Conservation (phyloP, 2,329 filamentous ascomycete species). For the Mycogone perniciosa region DNA sequence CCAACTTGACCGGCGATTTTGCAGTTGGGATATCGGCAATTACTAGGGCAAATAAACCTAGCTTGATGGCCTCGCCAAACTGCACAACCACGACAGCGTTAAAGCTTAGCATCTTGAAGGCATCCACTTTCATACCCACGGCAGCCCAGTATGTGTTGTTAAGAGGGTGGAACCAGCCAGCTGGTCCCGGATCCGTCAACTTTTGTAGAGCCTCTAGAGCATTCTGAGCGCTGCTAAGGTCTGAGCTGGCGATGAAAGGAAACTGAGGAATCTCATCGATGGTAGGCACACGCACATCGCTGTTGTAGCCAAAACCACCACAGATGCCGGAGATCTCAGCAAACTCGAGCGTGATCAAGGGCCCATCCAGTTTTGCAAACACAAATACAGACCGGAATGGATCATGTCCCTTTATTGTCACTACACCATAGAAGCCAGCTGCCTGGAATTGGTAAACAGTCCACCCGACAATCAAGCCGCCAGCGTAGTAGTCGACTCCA, state of each 20-base stretch:
- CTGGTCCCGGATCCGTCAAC: slow-evolving; percentile 1
- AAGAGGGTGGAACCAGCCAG: slow-evolving; percentile 26
- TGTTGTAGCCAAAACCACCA: slow-evolving; percentile 37
- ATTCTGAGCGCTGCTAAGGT: not conserved
- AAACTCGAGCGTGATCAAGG: slow-evolving; percentile 31
- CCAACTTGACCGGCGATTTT: slow-evolving; percentile 19
- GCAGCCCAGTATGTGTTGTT: slow-evolving; percentile 32
- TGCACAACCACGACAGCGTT: slow-evolving; percentile 31
- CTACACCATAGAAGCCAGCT: slow-evolving; percentile 32
- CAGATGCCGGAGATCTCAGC: slow-evolving; percentile 30
- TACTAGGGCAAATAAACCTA: slow-evolving; percentile 30
- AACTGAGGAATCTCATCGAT: slow-evolving; percentile 14
- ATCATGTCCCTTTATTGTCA: slow-evolving; percentile 10
- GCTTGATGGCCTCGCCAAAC: slow-evolving; percentile 23
- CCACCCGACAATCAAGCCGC: slow-evolving; percentile 31
- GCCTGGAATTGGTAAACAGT: slow-evolving; percentile 32
- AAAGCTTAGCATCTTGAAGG: slow-evolving; percentile 32
- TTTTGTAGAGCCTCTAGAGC: slow-evolving; percentile 4
- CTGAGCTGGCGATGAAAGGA: slow-evolving; percentile 15
- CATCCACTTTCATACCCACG: slow-evolving; percentile 30
- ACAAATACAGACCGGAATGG: slow-evolving; percentile 30
- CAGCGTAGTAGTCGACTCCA: slow-evolving; percentile 28
- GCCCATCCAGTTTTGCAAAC: slow-evolving; percentile 33
- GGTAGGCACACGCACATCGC: slow-evolving; percentile 25
- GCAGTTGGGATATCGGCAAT: slow-evolving; percentile 23